Conservation (phyloP, 2,329 filamentous ascomycete genomes). For the Westerdykella aurantiaca region DNA sequence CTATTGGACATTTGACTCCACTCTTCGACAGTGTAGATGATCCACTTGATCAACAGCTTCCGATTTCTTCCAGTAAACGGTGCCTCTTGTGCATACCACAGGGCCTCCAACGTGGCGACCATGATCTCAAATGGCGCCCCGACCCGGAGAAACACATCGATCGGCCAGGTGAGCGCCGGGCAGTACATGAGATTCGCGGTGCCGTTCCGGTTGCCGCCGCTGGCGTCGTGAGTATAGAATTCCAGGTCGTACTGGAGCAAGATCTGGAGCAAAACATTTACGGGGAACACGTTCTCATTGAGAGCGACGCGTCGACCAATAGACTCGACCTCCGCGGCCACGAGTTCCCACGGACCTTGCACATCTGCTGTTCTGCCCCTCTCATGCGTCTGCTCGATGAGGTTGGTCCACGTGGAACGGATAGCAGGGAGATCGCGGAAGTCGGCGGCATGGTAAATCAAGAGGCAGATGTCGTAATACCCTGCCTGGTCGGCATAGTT, state of each 20-base stretch:
- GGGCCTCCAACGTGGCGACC: constrained; percentile 56
- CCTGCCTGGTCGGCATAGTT: constrained; percentile 81
- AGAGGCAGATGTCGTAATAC: constrained; percentile 88
- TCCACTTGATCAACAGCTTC: constrained; percentile 54
- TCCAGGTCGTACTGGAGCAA: constrained; percentile 42
- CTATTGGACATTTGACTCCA: constrained; percentile 57
- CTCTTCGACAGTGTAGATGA: constrained; percentile 54
- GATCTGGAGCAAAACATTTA: constrained; percentile 38
- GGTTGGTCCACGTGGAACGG: constrained; percentile 72
- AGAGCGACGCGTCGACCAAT: constrained; percentile 53
- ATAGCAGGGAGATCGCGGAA: constrained; percentile 85
- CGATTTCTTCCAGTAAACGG: constrained; percentile 58
- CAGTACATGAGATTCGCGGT: constrained; percentile 11
- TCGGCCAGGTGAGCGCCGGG: constrained; percentile 49
- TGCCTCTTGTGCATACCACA: constrained; percentile 62
- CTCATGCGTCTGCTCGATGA: constrained; percentile 62
- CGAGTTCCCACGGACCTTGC: constrained; percentile 61
- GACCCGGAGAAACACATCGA: constrained; percentile 61
- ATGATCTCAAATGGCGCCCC: constrained; percentile 57
- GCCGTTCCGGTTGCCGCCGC: constrained; percentile 5
- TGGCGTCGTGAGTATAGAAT: constrained; percentile 42
- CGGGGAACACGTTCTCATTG: constrained; percentile 52
- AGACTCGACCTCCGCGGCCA: constrained; percentile 56
- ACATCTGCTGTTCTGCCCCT: constrained; percentile 45
- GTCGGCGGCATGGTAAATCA: constrained; percentile 88